Base-by-base conservation (phyloP, 768 basidiomycete genomes). In the Tylopilus vinaceipallidus region DNA sequence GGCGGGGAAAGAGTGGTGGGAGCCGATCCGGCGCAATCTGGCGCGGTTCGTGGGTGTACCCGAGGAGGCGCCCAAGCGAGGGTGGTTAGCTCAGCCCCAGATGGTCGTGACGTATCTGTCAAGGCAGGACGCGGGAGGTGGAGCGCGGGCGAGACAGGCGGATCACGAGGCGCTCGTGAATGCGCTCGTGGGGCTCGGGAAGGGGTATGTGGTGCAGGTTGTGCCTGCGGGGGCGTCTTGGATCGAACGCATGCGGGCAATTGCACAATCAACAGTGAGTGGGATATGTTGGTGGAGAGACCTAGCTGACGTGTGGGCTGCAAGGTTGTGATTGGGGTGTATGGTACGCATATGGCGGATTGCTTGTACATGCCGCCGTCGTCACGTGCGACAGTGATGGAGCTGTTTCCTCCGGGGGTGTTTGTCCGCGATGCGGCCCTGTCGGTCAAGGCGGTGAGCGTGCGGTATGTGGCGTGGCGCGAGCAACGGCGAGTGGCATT, bases 331-430 rank as follows among this genome's bases (percentile, higher is more conserved):
- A 55, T 88, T 32, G 82, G 85, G 33, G 77, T 81, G 16, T 72
- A 82, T 56, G 80, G 85, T 4, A 61, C 71, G 44, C 78, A 83
- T 53, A 75, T 91, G 24, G 73, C 86, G 55, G 88, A 91, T 61
- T 67, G 80, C 47, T 66, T 86, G 14, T 91, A 83, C 71, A 82
- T 91, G 79, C 79, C 78, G 50, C 78, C 78, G 5, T 78, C 80
- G 22, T 58, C 73, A 14, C 72, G 77, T 22, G 75, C 86, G 19
- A 82, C 83, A 3, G 72, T 91, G 30, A 80, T 91, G 71, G 91
- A 94, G 68, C 75, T 92, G 59, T 91, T 88, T 69, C 85, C 82
- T 17, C 71, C 76, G 3, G 78, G 77, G n/a, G 75, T 75, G 17
- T 91, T 87, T 65, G 73, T 75, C 22, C 78, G 76, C 41, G 85